Base-by-base conservation (phyloP, 139 green algal genomes). In the Chlamydomonas schloesseri region DNA sequence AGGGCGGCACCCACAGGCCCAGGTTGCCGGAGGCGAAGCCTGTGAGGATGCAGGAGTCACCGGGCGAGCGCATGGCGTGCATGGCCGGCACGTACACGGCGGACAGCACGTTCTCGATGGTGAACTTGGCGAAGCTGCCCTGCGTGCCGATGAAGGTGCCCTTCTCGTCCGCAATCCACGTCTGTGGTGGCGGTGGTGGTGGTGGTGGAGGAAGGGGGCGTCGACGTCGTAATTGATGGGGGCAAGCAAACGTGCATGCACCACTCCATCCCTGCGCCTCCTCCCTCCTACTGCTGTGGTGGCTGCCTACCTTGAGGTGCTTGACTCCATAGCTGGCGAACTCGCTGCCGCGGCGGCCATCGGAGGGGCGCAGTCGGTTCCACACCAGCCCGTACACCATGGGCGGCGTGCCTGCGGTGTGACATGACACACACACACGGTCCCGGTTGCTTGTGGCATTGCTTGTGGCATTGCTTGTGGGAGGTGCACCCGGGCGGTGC, bases 261-360 rank as follows among this genome's bases (percentile, higher is more conserved):
- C n/a, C n/a, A n/a, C n/a, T n/a, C n/a, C n/a, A n/a, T n/a, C n/a
- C n/a, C n/a, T 17, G 58, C 23, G 15, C 28, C 21, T 28, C 58
- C 21, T 67, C 26, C 60, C 60, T 5, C 24, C 3, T 23, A 3
- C 26, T 2, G 23, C 29, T 47, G n/a, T n/a, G n/a, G n/a, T n/a
- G n/a, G 5, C 18, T 3, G 31, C 53, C 24, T 6, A 74, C 89
- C 86, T 94, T 94, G 60, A 96, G 78, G 81, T 96, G 93, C 72
- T 95, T 95, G 64, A 94, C 87, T 15, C 93, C 93, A 77, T 95
- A 96, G 36, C 84, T 89, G 21, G 86, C 53, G 58, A 94, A 96
- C 89, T 94, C 92, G 85, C 83, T 89, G 69, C 92, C 92, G 1
- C 62, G 50, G 13, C 76, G 60, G 14, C 89, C 87, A 37, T 79